Conservation (phyloP, 495 filamentous ascomycete species). For the Parachaetomium inaequale region DNA sequence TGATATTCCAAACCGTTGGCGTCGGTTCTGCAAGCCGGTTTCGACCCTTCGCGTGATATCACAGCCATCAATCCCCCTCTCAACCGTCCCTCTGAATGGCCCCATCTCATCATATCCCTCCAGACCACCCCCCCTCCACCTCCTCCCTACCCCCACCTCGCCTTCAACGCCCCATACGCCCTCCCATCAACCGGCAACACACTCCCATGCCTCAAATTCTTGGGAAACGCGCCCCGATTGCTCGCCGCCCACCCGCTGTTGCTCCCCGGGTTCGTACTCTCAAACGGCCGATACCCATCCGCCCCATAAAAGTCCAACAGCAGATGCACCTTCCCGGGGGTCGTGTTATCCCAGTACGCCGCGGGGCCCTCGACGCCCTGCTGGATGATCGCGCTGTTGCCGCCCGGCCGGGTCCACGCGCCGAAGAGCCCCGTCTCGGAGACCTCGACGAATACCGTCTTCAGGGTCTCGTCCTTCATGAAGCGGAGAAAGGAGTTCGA, state of each 20-base stretch:
- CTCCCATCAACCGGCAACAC: constrained; percentile 44
- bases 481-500: constrained; percentile 44
- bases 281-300: constrained; percentile 51
- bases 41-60: no score
- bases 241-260: constrained; percentile 47
- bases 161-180: constrained; percentile 37
- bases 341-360: constrained; percentile 46
- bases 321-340: constrained; percentile 42
- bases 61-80: not conserved
- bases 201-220: constrained; percentile 49
- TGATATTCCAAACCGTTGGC: no score
- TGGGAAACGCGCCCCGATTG: constrained; percentile 38
- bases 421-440: constrained; percentile 48
- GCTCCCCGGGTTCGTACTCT: constrained; percentile 37
- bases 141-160: constrained; percentile 34
- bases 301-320: constrained; percentile 50
- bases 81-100: not conserved
- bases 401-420: constrained; percentile 49
- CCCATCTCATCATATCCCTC: not conserved
- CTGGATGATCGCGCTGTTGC: constrained; percentile 39
- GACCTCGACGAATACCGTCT: constrained; percentile 49
- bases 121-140: not conserved
- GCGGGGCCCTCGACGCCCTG: constrained; percentile 49
- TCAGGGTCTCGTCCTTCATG: constrained; percentile 52
- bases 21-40: no score